Base-by-base conservation (phyloP, 768 basidiomycete genomes). In the Pulveroboletus sp. region DNA sequence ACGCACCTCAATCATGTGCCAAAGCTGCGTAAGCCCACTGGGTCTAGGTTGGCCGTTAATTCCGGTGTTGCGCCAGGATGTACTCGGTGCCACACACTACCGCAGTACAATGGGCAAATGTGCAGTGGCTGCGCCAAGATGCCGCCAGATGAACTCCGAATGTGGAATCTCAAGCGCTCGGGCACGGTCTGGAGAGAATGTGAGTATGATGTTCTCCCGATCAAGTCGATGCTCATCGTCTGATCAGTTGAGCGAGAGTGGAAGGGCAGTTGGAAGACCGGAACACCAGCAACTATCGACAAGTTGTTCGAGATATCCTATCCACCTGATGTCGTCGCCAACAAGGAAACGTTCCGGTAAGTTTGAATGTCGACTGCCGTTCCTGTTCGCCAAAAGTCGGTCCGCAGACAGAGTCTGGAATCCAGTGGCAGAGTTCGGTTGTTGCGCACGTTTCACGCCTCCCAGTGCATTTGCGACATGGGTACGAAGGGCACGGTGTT, bases 401-500 rank as follows among this genome's bases (percentile, higher is more conserved):
- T 27, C 30, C 35, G 12, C 38, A 64, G 61, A 38, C 54, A 57
- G 26, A 62, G 75, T 71, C 52, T 65, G 71, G 52, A 67, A 62
- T 51, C 71, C 64, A 53, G 63, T 56, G 45, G 66, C 61, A 39
- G 69, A 1, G 44, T 72, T 53, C 72, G 73, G 54, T 72, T 80
- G 57, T 70, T 83, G 46, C 75, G 78, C 56, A 81, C 78, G 35
- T 85, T 82, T 58, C 79, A 85, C 52, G 76, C 80, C 49, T 72
- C 80, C 3, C 82, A 83, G 52, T 84, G 82, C 57, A 81, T 86
- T 37, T 86, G 83, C 68, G 81, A 86, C 61, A 67, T 86, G 52
- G 83, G 83, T 8, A 72, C 73, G 14, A 80, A 79, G 51, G 75
- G 75, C 30, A 61, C 73, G 4, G 58, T 60, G 1, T 60, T 82